Base-by-base conservation (phyloP, 2,329 filamentous ascomycete genomes). In the Daldinia sp. region DNA sequence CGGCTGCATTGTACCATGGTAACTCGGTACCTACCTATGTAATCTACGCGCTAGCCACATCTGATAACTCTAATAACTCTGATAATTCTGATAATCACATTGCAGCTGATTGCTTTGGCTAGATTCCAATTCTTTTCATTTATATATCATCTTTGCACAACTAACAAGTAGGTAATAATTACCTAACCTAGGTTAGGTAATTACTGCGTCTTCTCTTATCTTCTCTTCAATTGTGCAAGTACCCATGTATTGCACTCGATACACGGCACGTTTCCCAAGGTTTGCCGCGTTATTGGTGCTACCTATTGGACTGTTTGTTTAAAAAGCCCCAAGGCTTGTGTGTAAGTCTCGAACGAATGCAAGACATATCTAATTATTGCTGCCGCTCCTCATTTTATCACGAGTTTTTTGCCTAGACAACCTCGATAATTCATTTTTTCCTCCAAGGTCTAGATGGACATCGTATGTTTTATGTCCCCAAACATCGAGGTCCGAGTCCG, bases 381-480 rank as follows among this genome's bases (percentile, higher is more conserved):
- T 21, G 49, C 39, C 39, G 30, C 49, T 59, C 41, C 30, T 53
- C 49, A 53, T 59, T 37, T 53, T 47, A 27, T 39, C 17, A 5
- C 37, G 23, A 48, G 35, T 13, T 30, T 30, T 34, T 52, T 21
- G 21, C 35, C 37, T n/a, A 17, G 4, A 8, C 43, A 30, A 30
- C 43, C 30, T 29, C 43, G 27, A 48, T 48, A 30, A 30, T 19
- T 48, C 25, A 30, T 29, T 48, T 17, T 11, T 17, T 19, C 23
- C 25, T n/a, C n/a, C 25, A 48, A 30, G 1, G n/a, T 17, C 23
- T 8, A 6, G 25, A 19, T 2, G 45, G 27, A 7, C 15, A 32
- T 30, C 45, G 27, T 48, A 48, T 19, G 27, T 30, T 29, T 48
- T 30, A 30, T 29, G n/a, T 30, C 15, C 15, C 9, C 3, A 19